A percentile compares a stretch with the other conserved stretches of the same genome.
Evolutionary conservation across 768 basidiomycete genomes (phyloP).

Genomic region (Hypholoma fasciculare): DNA sequence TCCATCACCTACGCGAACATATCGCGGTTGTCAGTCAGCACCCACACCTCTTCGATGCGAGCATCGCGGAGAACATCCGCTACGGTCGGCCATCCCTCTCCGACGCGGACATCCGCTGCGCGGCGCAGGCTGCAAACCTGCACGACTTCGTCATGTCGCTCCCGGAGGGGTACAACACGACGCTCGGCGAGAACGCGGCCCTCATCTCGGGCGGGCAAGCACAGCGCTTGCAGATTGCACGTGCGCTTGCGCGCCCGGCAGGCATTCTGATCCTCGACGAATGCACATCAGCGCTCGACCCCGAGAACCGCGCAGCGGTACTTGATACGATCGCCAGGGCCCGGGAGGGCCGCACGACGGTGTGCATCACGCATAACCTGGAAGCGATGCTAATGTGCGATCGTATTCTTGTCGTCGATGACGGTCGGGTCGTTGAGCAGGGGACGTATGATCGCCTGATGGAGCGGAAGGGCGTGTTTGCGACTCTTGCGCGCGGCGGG

Average conservation of each 20-base stretch:
- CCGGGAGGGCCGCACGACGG: conserved; percentile 69
- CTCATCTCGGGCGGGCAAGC: conserved; percentile 90
- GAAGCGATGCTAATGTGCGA: conserved; percentile 89
- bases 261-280: conserved; percentile 86
- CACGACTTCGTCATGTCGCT: conserved; percentile 75
- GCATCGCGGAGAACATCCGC: conserved; percentile 75
- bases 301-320: conserved; percentile 77
- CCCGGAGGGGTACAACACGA: conserved; percentile 76
- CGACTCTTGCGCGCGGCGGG: conserved; percentile 71
- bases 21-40: conserved; percentile 78
- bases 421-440: conserved; percentile 75
- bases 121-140: conserved; percentile 68
- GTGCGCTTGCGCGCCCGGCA: conserved; percentile 76
- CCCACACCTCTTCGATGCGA: conserved; percentile 76
- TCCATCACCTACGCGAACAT: conserved; percentile 68
- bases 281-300: conserved; percentile 87
- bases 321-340: conserved; percentile 68
- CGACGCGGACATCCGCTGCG: conserved; percentile 53
- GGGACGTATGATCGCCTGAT: conserved; percentile 72
- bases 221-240: conserved; percentile 87
- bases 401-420: conserved; percentile 72
- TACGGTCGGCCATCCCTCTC: conserved; percentile 57
- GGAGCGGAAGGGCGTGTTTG: conserved; percentile 64
- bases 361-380: conserved; percentile 91
- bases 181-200: conserved; percentile 83